Conservation (phyloP, 2,329 filamentous ascomycete species). For the Colletotrichum lindemuthianum region DNA sequence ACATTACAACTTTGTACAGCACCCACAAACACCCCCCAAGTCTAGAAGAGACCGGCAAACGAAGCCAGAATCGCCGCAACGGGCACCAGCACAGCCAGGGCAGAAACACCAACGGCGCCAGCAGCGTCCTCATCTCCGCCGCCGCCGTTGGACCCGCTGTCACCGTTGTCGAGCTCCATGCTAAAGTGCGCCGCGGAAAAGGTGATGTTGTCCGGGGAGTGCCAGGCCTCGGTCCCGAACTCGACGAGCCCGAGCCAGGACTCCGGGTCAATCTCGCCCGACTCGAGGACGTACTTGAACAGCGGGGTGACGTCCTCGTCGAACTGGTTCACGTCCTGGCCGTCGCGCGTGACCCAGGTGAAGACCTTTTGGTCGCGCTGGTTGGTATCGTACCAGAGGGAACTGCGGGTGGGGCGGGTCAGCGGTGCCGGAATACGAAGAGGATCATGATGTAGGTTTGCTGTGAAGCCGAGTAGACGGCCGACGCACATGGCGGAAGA, state of each 20-base stretch:
- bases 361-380: slow-evolving; percentile 44
- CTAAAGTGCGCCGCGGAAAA: slow-evolving; percentile 43
- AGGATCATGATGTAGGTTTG: background rate
- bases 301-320: slow-evolving; percentile 44
- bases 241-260: slow-evolving; percentile 43
- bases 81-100: slow-evolving; percentile 2
- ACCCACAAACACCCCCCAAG: background rate
- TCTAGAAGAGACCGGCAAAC: slow-evolving; percentile 7
- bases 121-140: slow-evolving; percentile 18
- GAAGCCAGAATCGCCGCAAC: slow-evolving; percentile 4
- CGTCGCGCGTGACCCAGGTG: slow-evolving; percentile 42
- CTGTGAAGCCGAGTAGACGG: background rate
- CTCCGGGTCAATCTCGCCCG: slow-evolving; percentile 40
- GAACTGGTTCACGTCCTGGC: slow-evolving; percentile 40
- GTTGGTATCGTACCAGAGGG: slow-evolving; percentile 43
- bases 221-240: slow-evolving; percentile 45
- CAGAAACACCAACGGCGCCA: background rate
- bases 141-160: slow-evolving; percentile 11
- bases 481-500: too few species aligned
- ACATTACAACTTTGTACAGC: slow-evolving; percentile 4
- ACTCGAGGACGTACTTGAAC: slow-evolving; percentile 44
- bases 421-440: background rate
- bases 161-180: slow-evolving; percentile 38
- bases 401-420: slow-evolving; percentile 34
- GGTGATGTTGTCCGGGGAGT: slow-evolving; percentile 43